Base-by-base conservation (phyloP, 805 yeast species). In the Sugiyamaella americana region DNA sequence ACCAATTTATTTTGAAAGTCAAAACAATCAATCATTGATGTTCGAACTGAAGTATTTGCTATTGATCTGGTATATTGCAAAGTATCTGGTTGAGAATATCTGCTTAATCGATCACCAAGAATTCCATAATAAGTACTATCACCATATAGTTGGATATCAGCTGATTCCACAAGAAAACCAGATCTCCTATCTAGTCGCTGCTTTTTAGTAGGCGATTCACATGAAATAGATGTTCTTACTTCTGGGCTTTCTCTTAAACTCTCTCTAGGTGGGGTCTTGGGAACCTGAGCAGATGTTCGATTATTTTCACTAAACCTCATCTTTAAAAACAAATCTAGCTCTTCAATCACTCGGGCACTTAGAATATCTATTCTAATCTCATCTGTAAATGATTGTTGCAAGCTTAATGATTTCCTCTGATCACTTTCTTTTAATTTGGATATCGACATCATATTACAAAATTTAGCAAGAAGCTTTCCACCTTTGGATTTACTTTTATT, bases 281-380 rank as follows among this genome's bases (percentile, higher is more conserved):
- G n/a, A n/a, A n/a, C n/a, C n/a, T n/a, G n/a, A n/a, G 40, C 41
- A 29, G 10, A 10, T 30, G 20, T 18, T 19, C n/a, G 18, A 39
- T n/a, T 10, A 37, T n/a, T 13, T 5, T 10, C n/a, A n/a, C 37
- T 22, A 3, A 17, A 11, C 19, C 22, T 11, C 6, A 44, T 18
- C 41, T 50, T 49, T 21, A 52, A 43, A 22, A 58, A 41, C 3
- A 44, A 48, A 10, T 59, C 53, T 29, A 61, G 56, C 46, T 64
- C 66, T 19, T 60, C 53, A 30, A 64, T 48, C 16, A 60, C 58
- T 19, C 60, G 51, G 37, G 63, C 60, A 13, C 65, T 61, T 35
- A 64, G 52, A 30, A 64, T 36, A 41, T 64, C 68, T 35, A 63
- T 52, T 35, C 56, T 24, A 5, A 41, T 36, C 17, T 39, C 38